A percentile compares a stretch with the other conserved stretches of the same genome.
Conservation (phyloP, 2,329 filamentous ascomycete species). For the Dactylellina leptospora region DNA sequence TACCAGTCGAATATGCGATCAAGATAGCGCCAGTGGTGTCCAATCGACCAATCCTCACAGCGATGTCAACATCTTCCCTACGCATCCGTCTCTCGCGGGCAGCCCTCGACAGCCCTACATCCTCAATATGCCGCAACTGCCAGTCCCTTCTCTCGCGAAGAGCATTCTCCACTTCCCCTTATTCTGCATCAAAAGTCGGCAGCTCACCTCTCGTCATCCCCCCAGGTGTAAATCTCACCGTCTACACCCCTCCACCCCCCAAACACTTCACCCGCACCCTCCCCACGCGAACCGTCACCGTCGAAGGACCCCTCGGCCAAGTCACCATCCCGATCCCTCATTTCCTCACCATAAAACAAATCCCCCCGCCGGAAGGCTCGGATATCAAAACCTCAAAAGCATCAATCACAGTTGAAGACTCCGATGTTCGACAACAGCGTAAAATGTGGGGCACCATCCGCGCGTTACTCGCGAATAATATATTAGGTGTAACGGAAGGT, state of each 20-base stretch:
- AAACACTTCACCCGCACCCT: constrained; percentile 18
- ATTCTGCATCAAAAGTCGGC: constrained; percentile 82
- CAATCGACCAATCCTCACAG: background rate
- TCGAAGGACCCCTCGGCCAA: constrained; percentile 66
- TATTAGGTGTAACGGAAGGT: constrained; percentile 93
- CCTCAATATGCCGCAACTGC: constrained; percentile 43
- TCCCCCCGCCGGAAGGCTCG: constrained; percentile 62
- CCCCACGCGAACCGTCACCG: constrained; percentile 41
- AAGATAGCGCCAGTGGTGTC: constrained; percentile 14
- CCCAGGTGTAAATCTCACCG: constrained; percentile 78
- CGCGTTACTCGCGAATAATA: constrained; percentile 87
- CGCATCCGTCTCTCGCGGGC: constrained; percentile 26
- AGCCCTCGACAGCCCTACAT: constrained; percentile 15
- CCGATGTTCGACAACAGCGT: constrained; percentile 75
- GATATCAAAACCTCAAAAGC: constrained; percentile 72
- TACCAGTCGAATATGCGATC: constrained; percentile 27
- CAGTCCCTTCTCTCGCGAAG: constrained; percentile 59
- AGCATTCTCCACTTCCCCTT: constrained; percentile 76
- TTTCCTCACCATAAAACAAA: constrained; percentile 68
- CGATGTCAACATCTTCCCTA: constrained; percentile 40
- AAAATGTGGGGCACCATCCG: constrained; percentile 98
- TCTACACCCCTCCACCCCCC: constrained; percentile 69
- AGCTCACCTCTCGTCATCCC: constrained; percentile 81
- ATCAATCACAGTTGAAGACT: constrained; percentile 74
- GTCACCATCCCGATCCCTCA: constrained; percentile 80